Evolutionary conservation across 345 rosid species (phyloP), one percentile per base, ranked within the genome.

Genomic region (Odontarrhena argentea): DNA sequence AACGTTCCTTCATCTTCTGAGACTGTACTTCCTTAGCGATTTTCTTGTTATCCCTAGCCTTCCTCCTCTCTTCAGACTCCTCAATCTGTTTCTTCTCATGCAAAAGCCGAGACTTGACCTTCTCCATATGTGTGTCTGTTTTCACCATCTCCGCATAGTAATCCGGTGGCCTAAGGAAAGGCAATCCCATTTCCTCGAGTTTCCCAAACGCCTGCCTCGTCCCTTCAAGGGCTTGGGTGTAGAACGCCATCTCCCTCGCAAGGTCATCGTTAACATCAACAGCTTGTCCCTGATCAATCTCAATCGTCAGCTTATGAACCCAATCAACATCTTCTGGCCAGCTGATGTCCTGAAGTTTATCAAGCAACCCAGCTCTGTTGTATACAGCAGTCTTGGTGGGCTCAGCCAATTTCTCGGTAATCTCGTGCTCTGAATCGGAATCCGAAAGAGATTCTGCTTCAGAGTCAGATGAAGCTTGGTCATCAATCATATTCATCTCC

Each of bases 101-200:
- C 77, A 86, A 42, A 62, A 88, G 93, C 74, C 78, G 69, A n/a
- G 82, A 69, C 86, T 88, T 94, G 64, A 91, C 92, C 56, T 88
- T 91, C 81, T 67, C 87, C 96, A 91, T 88, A 61, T 91, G 93
- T 8, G 77, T 44, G 73, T 94, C 95, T 0, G 89, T 71, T 70
- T 91, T 94, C 64, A 84, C 87, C 97, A 91, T 91, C 80, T 94
- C 88, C 0, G 96, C 93, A n/a, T 84, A 88, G 71, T 91, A 88
- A 74, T 91, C 91, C 1, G 86, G 2, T 0, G 93, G 96, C 82
- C 97, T 86, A 24, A 91, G 92, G 68, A 87, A 91, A 37, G 91
- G 87, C 1, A 80, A 36, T 18, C 84, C 86, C 83, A 75, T 80
- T 0, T 78, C 67, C 73, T 87, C 80, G 10, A 91, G 67, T 79